Conservation (phyloP, 768 basidiomycete species). For the Rhizopogon salebrosus region DNA sequence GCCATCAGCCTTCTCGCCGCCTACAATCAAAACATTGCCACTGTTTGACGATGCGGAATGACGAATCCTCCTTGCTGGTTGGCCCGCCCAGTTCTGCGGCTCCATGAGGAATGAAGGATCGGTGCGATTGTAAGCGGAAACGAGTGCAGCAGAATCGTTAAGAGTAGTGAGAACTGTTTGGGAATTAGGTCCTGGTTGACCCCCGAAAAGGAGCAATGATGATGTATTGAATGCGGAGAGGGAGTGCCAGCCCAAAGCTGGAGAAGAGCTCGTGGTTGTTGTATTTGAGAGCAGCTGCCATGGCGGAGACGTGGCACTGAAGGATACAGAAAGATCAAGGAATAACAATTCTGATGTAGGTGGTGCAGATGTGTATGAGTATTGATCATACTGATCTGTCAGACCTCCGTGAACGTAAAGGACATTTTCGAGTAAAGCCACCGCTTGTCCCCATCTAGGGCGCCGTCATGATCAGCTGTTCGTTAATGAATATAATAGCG, state of each 20-base stretch:
- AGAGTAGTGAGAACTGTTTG: conserved; percentile 41
- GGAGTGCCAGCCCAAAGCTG: conserved; percentile 75
- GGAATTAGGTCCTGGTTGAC: conserved; percentile 61
- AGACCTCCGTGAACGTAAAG: conserved; percentile 80
- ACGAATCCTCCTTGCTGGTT: conserved; percentile 75
- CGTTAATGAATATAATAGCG: background rate
- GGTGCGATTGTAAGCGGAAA: conserved; percentile 37
- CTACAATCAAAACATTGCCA: conserved; percentile 64
- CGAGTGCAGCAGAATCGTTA: conserved; percentile 59
- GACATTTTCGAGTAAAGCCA: conserved; percentile 48
- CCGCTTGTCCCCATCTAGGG: conserved; percentile 81
- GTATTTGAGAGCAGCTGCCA: conserved; percentile 53
- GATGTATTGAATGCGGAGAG: conserved; percentile 59
- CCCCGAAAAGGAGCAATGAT: conserved; percentile 66
- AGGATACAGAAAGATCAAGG: conserved; percentile 59
- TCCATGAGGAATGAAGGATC: conserved; percentile 44
- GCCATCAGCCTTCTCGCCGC: conserved; percentile 80
- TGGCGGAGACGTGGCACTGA: conserved; percentile 57
- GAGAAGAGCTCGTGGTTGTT: conserved; percentile 36
- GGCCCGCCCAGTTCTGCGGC: conserved; percentile 47
- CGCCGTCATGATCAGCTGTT: conserved; percentile 4
- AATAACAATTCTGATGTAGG: conserved; percentile 65
- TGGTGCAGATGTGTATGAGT: conserved; percentile 71
- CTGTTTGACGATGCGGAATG: conserved; percentile 54
- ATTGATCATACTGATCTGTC: conserved; percentile 63